Evolutionary conservation across 192 early-diverging fungal genomes (phyloP).

Genomic region (Lobosporangium transversale): DNA sequence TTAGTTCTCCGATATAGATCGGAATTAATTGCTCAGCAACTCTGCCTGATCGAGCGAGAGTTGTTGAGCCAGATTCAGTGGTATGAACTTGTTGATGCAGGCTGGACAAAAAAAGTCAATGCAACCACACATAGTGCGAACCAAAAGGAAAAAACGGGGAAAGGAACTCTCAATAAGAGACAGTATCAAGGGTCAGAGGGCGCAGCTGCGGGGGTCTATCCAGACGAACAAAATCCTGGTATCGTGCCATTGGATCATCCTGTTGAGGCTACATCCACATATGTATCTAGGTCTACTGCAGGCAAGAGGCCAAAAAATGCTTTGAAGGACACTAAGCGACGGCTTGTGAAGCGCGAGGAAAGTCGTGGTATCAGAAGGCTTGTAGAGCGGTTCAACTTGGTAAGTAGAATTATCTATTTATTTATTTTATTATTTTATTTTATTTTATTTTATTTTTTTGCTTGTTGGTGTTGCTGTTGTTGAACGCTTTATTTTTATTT

Average conservation of each 20-base stretch:
- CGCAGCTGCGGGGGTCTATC: no score
- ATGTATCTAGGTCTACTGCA: no score
- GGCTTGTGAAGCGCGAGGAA: not conserved
- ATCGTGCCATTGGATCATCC: no score
- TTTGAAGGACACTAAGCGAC: no score
- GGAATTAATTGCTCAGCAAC: slow-evolving; percentile 63
- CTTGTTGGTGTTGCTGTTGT: no score
- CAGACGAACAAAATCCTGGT: no score
- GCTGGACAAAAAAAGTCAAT: slow-evolving; percentile 58
- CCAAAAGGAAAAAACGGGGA: no score
- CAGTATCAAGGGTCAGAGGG: not conserved
- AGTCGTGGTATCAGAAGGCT: slow-evolving; percentile 22
- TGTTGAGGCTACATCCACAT: no score
- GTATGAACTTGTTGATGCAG: slow-evolving; percentile 63
- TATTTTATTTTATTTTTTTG: not conserved
- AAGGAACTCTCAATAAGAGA: not conserved
- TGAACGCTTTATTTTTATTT: no score
- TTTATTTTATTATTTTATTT: not conserved
- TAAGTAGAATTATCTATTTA: slow-evolving; percentile 1
- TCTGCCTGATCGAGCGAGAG: slow-evolving; percentile 66
- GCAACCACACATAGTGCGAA: no score
- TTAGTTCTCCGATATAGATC: slow-evolving; percentile 59
- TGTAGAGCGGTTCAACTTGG: slow-evolving; percentile 42
- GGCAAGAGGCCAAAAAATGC: no score
- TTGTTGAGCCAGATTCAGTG: slow-evolving; percentile 59